Percentiles rank a stretch among this genome's conserved stretches.
phyloP scores from a whole-genome alignment of 2,329 filamentous ascomycete species.

The Madurella mycetomatis region DNA sequence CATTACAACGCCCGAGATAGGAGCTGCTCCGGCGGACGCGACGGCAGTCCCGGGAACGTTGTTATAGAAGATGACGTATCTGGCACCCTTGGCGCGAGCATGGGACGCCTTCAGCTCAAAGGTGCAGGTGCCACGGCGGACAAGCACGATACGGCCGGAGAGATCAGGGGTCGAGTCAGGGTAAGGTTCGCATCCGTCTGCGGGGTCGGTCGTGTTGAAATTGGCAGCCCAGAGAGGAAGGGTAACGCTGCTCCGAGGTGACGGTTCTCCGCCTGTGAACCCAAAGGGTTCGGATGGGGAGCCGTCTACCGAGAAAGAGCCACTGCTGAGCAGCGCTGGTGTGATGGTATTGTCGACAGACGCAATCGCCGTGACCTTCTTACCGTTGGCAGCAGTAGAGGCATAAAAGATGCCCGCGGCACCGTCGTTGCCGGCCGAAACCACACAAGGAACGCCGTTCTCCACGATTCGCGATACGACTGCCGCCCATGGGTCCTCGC shows the following conservation, averaged over 20 bases:
- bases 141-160: slow-evolving; percentile 52
- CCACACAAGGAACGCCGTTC: slow-evolving; percentile 48
- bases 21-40: slow-evolving; percentile 32
- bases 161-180: slow-evolving; percentile 54
- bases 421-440: slow-evolving; percentile 52
- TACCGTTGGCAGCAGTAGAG: slow-evolving; percentile 45
- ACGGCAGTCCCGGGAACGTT: slow-evolving; percentile 37
- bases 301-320: slow-evolving; percentile 38
- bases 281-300: slow-evolving; percentile 36
- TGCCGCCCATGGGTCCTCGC: slow-evolving; percentile 47
- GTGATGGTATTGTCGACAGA: slow-evolving; percentile 46
- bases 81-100: slow-evolving; percentile 51
- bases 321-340: slow-evolving; percentile 40
- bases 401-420: slow-evolving; percentile 45
- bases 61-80: slow-evolving; percentile 61
- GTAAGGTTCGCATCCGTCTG: slow-evolving; percentile 49
- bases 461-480: slow-evolving; percentile 50
- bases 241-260: slow-evolving; percentile 41
- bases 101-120: slow-evolving; percentile 52
- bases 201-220: slow-evolving; percentile 43
- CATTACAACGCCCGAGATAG: slow-evolving; percentile 39
- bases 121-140: slow-evolving; percentile 55
- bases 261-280: slow-evolving; percentile 39
- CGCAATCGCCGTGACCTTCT: slow-evolving; percentile 44
- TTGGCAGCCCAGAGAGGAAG: slow-evolving; percentile 48